phyloP scores from a whole-genome alignment of 371 early-diverging fungal species.

The Apophysomyces elegans region DNA sequence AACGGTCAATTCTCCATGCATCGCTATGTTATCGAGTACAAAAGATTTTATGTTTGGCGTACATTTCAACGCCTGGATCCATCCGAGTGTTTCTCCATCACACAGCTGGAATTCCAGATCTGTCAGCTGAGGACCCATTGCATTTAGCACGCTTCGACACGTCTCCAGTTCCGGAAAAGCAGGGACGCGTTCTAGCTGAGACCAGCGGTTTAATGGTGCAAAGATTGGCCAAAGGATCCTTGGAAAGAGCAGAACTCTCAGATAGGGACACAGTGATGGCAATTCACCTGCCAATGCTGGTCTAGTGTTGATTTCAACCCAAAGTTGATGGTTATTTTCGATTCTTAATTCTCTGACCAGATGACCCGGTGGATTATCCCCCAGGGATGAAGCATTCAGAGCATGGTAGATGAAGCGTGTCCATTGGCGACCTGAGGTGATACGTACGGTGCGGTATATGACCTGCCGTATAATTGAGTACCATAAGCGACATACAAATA shows the following conservation, averaged over 20 bases:
- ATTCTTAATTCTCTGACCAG: neutral
- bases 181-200: no score
- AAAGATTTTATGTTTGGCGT: neutral
- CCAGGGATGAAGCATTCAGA: neutral
- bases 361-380: neutral
- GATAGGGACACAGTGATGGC: no score
- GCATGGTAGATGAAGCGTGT: neutral
- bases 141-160: no score
- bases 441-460: neutral
- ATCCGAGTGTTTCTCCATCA: no score
- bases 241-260: no score
- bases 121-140: no score
- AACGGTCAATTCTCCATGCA: neutral
- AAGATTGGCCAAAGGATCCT: no score
- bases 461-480: neutral
- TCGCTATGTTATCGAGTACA: neutral
- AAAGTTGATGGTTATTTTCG: neutral
- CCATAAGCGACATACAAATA: constrained; percentile 2
- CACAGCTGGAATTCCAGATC: no score
- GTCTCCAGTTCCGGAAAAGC: no score
- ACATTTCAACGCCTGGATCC: neutral
- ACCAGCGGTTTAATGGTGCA: no score
- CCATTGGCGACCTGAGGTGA: neutral
- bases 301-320: no score
- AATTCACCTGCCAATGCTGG: no score